Percentiles rank a stretch among this genome's conserved stretches.
Evolutionary conservation across 352 stramenopile genomes (phyloP).

Genomic region (Phytophthora sojae): DNA sequence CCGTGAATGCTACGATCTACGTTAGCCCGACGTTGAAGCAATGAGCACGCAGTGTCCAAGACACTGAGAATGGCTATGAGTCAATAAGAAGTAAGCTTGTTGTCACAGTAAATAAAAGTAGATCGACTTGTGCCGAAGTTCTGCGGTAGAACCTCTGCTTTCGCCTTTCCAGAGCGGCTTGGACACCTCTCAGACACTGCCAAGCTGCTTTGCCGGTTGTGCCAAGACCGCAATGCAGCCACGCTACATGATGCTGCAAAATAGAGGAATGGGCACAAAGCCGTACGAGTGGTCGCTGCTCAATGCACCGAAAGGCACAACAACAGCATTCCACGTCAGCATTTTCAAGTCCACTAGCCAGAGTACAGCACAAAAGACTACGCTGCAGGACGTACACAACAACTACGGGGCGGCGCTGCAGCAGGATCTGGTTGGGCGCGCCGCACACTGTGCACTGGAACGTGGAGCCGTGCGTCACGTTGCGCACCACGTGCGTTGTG

Average conservation of each 20-base stretch:
- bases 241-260: slow-evolving; percentile 70
- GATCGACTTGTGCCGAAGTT: background rate
- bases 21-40: too few species aligned
- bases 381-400: slow-evolving; percentile 50
- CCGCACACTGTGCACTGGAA: slow-evolving; percentile 73
- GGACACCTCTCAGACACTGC: background rate
- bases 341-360: background rate
- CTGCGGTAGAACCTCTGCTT: background rate
- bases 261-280: slow-evolving; percentile 69
- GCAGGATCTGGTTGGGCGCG: slow-evolving; percentile 67
- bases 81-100: background rate
- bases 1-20: too few species aligned
- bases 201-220: background rate
- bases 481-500: slow-evolving; percentile 68
- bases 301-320: background rate
- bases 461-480: slow-evolving; percentile 55
- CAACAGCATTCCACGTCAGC: background rate
- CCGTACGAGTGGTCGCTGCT: slow-evolving; percentile 44
- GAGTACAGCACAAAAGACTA: background rate
- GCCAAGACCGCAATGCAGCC: background rate
- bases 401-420: slow-evolving; percentile 49
- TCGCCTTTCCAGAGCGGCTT: background rate
- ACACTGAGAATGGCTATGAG: background rate
- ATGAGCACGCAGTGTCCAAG: too few species aligned
- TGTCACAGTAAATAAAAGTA: slow-evolving; percentile 18